Evolutionary conservation across 2,329 filamentous ascomycete species (phyloP), one percentile per base, ranked within the genome.

Genomic region (Lecanosticta acicola): DNA sequence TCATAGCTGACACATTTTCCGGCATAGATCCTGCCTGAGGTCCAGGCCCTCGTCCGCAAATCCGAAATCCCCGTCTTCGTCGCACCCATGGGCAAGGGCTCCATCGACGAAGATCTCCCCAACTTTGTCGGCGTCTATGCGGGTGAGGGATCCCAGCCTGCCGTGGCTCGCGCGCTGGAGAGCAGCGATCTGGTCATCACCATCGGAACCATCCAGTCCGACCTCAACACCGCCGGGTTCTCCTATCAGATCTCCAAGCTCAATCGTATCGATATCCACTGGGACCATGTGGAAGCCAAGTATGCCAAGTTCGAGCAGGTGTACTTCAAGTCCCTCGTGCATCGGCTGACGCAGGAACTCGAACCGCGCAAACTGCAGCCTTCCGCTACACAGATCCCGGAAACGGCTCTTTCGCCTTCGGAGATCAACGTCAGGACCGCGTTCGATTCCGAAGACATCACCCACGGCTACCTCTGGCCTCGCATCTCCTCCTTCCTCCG

Each of bases 11-110:
- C n/a, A n/a, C n/a, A n/a, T n/a, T n/a, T n/a, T n/a, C n/a, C n/a
- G n/a, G n/a, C n/a, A n/a, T n/a, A 42, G 21, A 93, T 61, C 76
- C 83, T 34, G 84, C 85, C 13, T 1, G 87, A 93, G 65, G 81
- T 88, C 16, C 80, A 86, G 56, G 77, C 79, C 7, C 72, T 94
- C 13, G 71, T 94, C 42, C 73, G 83, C 49, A 86, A 83, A 66
- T n/a, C n/a, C n/a, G n/a, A n/a, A n/a, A n/a, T n/a, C n/a, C n/a
- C n/a, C n/a, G n/a, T n/a, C 0, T 94, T 93, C 58, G 85, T 90
- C n/a, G 85, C 87, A 0, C 87, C 88, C 2, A 94, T 94, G 85
- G 88, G 88, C 38, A 94, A 94, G 70, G 80, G 87, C 14, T 85
- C 85, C 16, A 78, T 95, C 38, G 78, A 93, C 59, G 88, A 95